Conservation (phyloP, 768 basidiomycete species). For the Boletus sp. region DNA sequence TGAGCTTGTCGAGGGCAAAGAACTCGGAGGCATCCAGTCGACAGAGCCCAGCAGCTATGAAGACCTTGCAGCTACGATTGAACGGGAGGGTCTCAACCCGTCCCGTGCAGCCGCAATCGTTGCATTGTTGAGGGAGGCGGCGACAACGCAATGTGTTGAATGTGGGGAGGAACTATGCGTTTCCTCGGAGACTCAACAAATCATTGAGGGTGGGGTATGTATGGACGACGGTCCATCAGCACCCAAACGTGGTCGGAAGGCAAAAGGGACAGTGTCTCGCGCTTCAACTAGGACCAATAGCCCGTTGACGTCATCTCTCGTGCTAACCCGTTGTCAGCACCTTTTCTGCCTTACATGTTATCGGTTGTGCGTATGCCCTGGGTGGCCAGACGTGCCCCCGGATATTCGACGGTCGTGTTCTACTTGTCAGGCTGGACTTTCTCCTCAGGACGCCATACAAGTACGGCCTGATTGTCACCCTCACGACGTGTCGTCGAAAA, state of each 20-base stretch:
- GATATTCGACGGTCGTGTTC: slow-evolving; percentile 66
- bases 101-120: slow-evolving; percentile 80
- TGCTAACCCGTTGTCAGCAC: slow-evolving; percentile 92
- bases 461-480: slow-evolving; percentile 57
- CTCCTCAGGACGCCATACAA: slow-evolving; percentile 76
- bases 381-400: slow-evolving; percentile 69
- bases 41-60: slow-evolving; percentile 63
- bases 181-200: slow-evolving; percentile 40
- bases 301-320: slow-evolving; percentile 56
- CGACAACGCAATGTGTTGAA: slow-evolving; percentile 84
- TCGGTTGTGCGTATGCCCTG: slow-evolving; percentile 69
- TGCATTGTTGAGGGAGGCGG: slow-evolving; percentile 79
- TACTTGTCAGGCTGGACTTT: slow-evolving; percentile 69
- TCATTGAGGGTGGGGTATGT: slow-evolving; percentile 39
- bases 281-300: slow-evolving; percentile 71
- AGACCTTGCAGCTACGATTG: slow-evolving; percentile 72
- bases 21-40: slow-evolving; percentile 40
- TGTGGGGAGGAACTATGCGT: slow-evolving; percentile 75
- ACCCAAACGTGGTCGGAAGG: slow-evolving; percentile 50
- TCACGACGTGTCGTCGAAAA: slow-evolving; percentile 48
- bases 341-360: slow-evolving; percentile 89
- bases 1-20: slow-evolving; percentile 79
- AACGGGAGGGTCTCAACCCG: slow-evolving; percentile 72
- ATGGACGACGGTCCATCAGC: slow-evolving; percentile 51
- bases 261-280: slow-evolving; percentile 59